phyloP scores from a whole-genome alignment of 2,329 filamentous ascomycete species.

The Cladosporium cucumerinum region DNA sequence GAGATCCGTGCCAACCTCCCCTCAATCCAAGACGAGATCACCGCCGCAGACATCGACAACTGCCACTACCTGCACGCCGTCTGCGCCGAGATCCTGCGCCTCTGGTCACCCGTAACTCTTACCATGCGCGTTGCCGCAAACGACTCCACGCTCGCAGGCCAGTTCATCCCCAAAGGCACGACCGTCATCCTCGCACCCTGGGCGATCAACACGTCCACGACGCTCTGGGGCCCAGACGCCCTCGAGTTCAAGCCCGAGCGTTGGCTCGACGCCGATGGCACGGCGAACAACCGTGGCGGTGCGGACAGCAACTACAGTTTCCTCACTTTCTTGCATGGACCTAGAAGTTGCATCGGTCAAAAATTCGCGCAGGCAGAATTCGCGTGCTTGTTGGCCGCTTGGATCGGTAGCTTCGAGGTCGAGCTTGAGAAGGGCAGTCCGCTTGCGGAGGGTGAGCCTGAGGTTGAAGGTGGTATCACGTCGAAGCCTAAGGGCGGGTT shows the following conservation, averaged over 20 bases:
- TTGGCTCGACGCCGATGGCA: slow-evolving; percentile 58
- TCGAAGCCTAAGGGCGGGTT: slow-evolving; percentile 70
- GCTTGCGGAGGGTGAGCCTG: slow-evolving; percentile 48
- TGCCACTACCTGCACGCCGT: slow-evolving; percentile 79
- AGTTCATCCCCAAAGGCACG: slow-evolving; percentile 67
- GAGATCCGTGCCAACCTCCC: slow-evolving; percentile 50
- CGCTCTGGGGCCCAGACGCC: slow-evolving; percentile 75
- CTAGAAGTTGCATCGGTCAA: slow-evolving; percentile 79
- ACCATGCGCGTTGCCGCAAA: slow-evolving; percentile 64
- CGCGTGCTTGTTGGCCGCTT: slow-evolving; percentile 73
- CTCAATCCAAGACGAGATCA: slow-evolving; percentile 44
- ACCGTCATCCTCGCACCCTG: slow-evolving; percentile 61
- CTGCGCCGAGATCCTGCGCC: slow-evolving; percentile 71
- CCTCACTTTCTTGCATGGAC: slow-evolving; percentile 81
- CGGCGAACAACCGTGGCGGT: slow-evolving; percentile 63
- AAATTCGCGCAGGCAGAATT: slow-evolving; percentile 81
- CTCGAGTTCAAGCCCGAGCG: slow-evolving; percentile 73
- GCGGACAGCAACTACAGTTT: slow-evolving; percentile 73
- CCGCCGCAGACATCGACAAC: slow-evolving; percentile 61
- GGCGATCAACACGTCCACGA: slow-evolving; percentile 66
- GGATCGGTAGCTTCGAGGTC: slow-evolving; percentile 71
- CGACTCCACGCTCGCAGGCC: slow-evolving; percentile 63
- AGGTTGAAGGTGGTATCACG: slow-evolving; percentile 69
- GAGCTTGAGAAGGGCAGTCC: slow-evolving; percentile 57
- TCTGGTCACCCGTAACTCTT: slow-evolving; percentile 67